A percentile compares a stretch with the other conserved stretches of the same genome.
phyloP scores from a whole-genome alignment of 345 rosid genomes.

The Citrus trifoliata region DNA sequence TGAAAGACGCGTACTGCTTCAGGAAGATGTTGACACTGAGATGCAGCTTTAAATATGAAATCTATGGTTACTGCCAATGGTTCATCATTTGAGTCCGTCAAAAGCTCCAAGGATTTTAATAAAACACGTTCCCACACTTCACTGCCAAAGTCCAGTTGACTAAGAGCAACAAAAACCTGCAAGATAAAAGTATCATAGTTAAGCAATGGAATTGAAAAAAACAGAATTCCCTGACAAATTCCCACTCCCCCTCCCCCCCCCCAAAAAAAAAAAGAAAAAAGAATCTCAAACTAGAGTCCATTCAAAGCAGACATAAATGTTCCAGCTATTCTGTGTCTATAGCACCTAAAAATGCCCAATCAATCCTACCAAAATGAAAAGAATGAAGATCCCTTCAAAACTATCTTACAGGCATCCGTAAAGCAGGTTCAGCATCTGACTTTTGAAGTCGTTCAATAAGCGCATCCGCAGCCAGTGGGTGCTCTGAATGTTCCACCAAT shows the following conservation, averaged over 20 bases:
- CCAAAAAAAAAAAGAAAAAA: too few relatives aligned
- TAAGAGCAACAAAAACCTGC: conserved; percentile 86
- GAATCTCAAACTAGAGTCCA: background rate
- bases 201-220: background rate
- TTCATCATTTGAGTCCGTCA: conserved; percentile 71
- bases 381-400: conserved; percentile 13
- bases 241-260: background rate
- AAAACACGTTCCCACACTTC: conserved; percentile 84
- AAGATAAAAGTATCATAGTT: conserved; percentile 14
- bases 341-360: background rate
- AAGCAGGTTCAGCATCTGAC: conserved; percentile 84
- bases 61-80: conserved; percentile 75
- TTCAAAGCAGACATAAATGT: conserved; percentile 10
- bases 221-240: background rate
- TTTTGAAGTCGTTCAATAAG: conserved; percentile 86
- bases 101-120: conserved; percentile 66
- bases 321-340: background rate
- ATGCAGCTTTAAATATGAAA: conserved; percentile 86
- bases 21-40: conserved; percentile 83
- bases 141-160: conserved; percentile 83
- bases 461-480: conserved; percentile 81
- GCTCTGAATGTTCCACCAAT: conserved; percentile 95
- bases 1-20: conserved; percentile 67
- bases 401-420: conserved; percentile 77
- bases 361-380: conserved; percentile 10